These are phyloP conservation scores for Spiraea crenata DNA, from an alignment of 331 rosid genomes.

Conservation along the genomic window DNA sequence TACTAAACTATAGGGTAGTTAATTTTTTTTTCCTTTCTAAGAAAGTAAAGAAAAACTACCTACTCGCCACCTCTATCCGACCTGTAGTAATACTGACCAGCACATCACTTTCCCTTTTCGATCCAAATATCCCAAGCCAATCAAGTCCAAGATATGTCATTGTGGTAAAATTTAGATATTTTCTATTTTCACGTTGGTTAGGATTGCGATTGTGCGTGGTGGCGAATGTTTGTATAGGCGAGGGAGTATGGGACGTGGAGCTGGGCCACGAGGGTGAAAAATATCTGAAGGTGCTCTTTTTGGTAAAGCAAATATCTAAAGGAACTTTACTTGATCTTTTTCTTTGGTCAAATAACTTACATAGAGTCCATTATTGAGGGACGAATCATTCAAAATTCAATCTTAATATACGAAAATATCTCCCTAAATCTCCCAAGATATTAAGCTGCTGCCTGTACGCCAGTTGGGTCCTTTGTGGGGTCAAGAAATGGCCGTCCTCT, in stretches of 20 bases:
- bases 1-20: too few relatives aligned
- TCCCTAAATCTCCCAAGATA: neutral
- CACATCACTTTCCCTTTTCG: too few relatives aligned
- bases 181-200: too few relatives aligned
- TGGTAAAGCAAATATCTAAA: neutral
- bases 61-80: too few relatives aligned
- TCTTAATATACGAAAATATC: slow-evolving; percentile 13
- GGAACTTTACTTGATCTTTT: neutral
- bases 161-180: too few relatives aligned
- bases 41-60: too few relatives aligned
- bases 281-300: slow-evolving; percentile 12
- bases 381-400: neutral
- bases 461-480: neutral
- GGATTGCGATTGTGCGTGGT: too few relatives aligned
- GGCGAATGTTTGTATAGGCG: neutral
- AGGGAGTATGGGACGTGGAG: neutral
- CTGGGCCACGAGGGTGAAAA: neutral
- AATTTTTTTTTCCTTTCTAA: too few relatives aligned
- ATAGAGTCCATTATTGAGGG: slow-evolving; percentile 11
- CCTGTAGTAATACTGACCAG: too few relatives aligned
- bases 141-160: too few relatives aligned
- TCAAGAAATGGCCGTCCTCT: too few relatives aligned
- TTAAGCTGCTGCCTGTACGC: neutral
- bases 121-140: too few relatives aligned
- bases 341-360: neutral